Evolutionary conservation across 2,329 filamentous ascomycete species (phyloP).

Genomic region (Kalaharituber pfeilii): DNA sequence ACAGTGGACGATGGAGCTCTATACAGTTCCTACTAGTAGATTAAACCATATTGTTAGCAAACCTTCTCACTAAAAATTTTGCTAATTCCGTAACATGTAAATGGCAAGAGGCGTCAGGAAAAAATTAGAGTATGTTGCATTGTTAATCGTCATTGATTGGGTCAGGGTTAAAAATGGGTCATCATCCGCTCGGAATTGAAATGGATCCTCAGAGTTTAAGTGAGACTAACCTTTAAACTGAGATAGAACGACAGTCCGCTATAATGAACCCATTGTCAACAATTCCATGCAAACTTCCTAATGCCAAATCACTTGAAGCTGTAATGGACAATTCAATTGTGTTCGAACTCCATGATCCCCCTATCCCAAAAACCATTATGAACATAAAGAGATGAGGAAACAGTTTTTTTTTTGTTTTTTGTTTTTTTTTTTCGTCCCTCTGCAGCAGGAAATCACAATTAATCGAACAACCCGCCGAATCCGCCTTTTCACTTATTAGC

Average conservation of each 20-base stretch:
- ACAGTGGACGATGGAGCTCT: too few species aligned
- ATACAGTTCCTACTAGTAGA: too few species aligned
- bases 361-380: background rate
- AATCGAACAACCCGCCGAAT: conserved; percentile 68
- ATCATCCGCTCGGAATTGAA: conserved; percentile 25
- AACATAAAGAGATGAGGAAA: background rate
- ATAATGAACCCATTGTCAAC: too few species aligned
- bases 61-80: too few species aligned
- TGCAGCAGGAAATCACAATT: conserved; percentile 25
- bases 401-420: too few species aligned
- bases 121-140: conserved; percentile 31
- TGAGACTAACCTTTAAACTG: conserved; percentile 15
- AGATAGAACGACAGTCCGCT: too few species aligned
- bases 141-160: conserved; percentile 26
- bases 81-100: background rate
- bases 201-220: too few species aligned
- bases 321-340: background rate
- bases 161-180: conserved; percentile 30
- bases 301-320: background rate
- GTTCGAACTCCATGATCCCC: background rate
- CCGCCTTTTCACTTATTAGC: conserved; percentile 32
- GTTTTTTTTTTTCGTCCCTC: background rate
- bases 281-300: background rate
- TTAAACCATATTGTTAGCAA: too few species aligned
- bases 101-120: conserved; percentile 25